These are phyloP conservation scores for Beauveria asiatica DNA, from an alignment of 2,329 filamentous ascomycete species.

Conservation along the genomic window DNA sequence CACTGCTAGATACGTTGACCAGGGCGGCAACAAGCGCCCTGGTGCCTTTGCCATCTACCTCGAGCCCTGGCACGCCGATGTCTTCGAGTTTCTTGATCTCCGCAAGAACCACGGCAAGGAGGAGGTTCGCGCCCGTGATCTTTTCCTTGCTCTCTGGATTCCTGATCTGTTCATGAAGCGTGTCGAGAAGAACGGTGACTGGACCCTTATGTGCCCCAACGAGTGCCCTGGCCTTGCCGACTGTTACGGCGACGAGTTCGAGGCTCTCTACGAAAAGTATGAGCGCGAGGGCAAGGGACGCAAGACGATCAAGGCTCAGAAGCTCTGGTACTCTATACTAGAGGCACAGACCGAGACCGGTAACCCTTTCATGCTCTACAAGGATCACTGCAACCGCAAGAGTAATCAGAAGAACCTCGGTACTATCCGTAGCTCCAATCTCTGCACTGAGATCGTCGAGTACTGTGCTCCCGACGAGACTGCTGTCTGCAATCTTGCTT, in stretches of 20 bases:
- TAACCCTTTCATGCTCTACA: constrained; percentile 99
- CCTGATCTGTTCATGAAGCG: constrained; percentile 99
- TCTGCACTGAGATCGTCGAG: constrained; percentile 98
- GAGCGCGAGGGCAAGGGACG: constrained; percentile 82
- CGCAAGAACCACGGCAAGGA: constrained; percentile 99
- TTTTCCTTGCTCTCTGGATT: constrained; percentile 98
- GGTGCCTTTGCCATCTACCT: constrained; percentile 98
- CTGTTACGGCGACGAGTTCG: constrained; percentile 95
- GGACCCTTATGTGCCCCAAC: constrained; percentile 97
- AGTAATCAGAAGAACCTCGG: constrained; percentile 99
- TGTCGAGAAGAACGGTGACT: constrained; percentile 91
- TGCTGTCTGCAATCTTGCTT: constrained; percentile 95
- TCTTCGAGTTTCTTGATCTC: constrained; percentile 94
- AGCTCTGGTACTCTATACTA: constrained; percentile 97
- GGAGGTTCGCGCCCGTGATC: constrained; percentile 89
- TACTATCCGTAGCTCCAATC: constrained; percentile 95
- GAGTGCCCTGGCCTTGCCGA: constrained; percentile 93
- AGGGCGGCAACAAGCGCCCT: constrained; percentile 98
- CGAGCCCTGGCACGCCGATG: constrained; percentile 97
- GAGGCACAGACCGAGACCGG: constrained; percentile 98
- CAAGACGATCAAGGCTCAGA: constrained; percentile 91
- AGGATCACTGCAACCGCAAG: constrained; percentile 96
- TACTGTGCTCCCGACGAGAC: constrained; percentile 97
- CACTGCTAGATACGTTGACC: constrained; percentile 95
- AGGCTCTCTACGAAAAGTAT: constrained; percentile 88